Conservation (phyloP, 2,329 filamentous ascomycete species). For the Decorospora gaudefroyi region DNA sequence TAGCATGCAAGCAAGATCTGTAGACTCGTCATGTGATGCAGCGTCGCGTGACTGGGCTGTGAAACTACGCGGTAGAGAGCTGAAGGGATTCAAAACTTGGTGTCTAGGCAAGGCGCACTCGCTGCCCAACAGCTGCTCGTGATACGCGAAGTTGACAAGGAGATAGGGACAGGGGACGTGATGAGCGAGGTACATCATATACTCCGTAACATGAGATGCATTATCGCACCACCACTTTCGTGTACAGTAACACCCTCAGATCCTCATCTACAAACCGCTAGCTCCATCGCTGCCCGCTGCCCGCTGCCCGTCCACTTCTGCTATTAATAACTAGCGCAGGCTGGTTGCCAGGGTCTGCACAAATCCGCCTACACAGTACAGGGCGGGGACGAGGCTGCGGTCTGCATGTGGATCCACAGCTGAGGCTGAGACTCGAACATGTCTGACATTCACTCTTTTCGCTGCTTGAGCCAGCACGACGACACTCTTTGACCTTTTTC, state of each 20-base stretch:
- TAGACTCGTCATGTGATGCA: too few relatives aligned
- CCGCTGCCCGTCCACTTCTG: background rate
- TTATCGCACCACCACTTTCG: too few relatives aligned
- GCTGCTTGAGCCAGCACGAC: background rate
- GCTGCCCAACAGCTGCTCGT: background rate
- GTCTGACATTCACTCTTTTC: slow-evolving; percentile 2
- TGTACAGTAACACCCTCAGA: too few relatives aligned
- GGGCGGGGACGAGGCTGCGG: slow-evolving; percentile 14
- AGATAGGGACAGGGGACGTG: background rate
- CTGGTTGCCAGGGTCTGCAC: slow-evolving; percentile 13
- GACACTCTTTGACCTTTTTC: slow-evolving; percentile 1
- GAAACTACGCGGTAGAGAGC: too few relatives aligned
- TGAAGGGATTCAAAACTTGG: slow-evolving; percentile 3
- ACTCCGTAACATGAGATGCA: too few relatives aligned
- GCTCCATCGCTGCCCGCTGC: background rate
- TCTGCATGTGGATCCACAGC: slow-evolving; percentile 14
- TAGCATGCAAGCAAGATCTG: too few relatives aligned
- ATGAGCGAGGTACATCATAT: background rate
- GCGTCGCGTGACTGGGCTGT: too few relatives aligned
- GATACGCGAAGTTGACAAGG: background rate
- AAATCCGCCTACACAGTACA: slow-evolving; percentile 11
- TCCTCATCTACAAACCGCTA: slow-evolving; percentile 1
- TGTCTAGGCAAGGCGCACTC: background rate
- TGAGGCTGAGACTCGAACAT: slow-evolving; percentile 23
- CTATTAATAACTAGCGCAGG: slow-evolving; percentile 13